These are phyloP conservation scores for Neobulgaria alba DNA, from an alignment of 2,329 filamentous ascomycete genomes.

Conservation along the genomic window DNA sequence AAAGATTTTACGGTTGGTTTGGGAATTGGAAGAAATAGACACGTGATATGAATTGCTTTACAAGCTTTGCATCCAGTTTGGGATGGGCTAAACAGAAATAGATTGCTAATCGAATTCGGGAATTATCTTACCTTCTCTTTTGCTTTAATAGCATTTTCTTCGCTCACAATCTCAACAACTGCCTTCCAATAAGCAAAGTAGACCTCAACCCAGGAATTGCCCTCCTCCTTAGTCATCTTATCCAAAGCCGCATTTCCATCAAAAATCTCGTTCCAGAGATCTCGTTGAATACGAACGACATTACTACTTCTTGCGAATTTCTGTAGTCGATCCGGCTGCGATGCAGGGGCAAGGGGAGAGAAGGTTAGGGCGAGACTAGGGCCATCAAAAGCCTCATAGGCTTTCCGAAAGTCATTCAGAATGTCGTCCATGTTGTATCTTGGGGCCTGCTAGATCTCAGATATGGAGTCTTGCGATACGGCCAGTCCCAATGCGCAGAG, in stretches of 20 bases:
- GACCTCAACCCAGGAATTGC: slow-evolving; percentile 77
- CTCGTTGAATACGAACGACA: slow-evolving; percentile 47
- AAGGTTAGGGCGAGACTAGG: slow-evolving; percentile 67
- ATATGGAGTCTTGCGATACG: no score
- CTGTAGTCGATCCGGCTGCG: slow-evolving; percentile 57
- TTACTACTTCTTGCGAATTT: slow-evolving; percentile 66
- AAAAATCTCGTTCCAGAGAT: slow-evolving; percentile 64
- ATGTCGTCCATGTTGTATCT: slow-evolving; percentile 63
- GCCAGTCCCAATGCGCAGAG: no score
- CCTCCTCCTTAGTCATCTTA: slow-evolving; percentile 44
- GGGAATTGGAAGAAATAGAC: no score
- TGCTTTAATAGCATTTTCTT: slow-evolving; percentile 41
- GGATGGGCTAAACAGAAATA: no score
- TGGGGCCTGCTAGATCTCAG: no score
- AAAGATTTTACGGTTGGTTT: no score
- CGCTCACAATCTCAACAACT: slow-evolving; percentile 60
- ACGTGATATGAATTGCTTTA: no score
- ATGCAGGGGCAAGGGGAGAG: slow-evolving; percentile 56
- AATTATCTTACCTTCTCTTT: slow-evolving; percentile 25
- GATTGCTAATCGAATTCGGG: no score
- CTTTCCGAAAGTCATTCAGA: slow-evolving; percentile 64
- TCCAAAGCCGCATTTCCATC: slow-evolving; percentile 42
- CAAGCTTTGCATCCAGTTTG: no score
- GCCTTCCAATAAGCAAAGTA: slow-evolving; percentile 81
- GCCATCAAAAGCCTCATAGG: slow-evolving; percentile 57